Conservation (phyloP, 169 alveolate species). For the Eimeria zaria region DNA sequence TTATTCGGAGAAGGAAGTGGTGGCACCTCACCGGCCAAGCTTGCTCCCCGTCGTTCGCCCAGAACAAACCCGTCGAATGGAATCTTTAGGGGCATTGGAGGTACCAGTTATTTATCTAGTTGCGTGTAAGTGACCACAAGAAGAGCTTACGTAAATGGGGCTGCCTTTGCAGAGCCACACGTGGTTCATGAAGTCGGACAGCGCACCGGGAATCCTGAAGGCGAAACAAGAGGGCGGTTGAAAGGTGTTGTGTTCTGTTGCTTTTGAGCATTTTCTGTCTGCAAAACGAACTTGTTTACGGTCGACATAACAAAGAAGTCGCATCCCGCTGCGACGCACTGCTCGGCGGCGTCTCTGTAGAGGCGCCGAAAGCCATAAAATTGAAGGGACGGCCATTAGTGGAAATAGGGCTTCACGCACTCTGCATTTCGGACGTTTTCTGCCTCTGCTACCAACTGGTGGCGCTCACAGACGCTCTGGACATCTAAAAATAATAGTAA, state of each 20-base stretch:
- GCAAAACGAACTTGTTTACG: slow-evolving; percentile 25
- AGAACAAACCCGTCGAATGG: slow-evolving; percentile 72
- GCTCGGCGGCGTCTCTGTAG: slow-evolving; percentile 74
- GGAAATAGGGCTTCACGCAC: background rate
- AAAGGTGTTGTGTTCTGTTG: background rate
- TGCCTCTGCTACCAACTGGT: slow-evolving; percentile 3
- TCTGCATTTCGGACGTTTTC: slow-evolving; percentile 52
- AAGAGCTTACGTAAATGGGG: slow-evolving; percentile 32
- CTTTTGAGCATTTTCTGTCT: background rate
- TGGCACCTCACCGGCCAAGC: slow-evolving; percentile 15
- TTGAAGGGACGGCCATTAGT: background rate
- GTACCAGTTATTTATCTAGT: background rate
- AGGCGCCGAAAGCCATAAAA: background rate
- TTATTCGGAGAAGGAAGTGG: background rate
- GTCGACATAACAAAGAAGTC: slow-evolving; percentile 71
- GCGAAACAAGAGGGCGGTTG: background rate
- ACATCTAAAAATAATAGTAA: slow-evolving; percentile 1
- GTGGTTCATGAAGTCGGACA: slow-evolving; percentile 57
- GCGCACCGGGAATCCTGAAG: slow-evolving; percentile 27
- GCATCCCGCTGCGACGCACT: slow-evolving; percentile 69
- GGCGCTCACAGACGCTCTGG: slow-evolving; percentile 56
- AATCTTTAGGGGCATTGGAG: background rate
- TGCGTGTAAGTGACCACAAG: background rate
- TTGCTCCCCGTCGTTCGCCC: slow-evolving; percentile 53
- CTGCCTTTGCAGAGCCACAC: slow-evolving; percentile 69